Percentiles rank a stretch among this genome's conserved stretches.
Evolutionary conservation across 78 protist genomes (phyloP).

Genomic region (Isochrysis galbana): DNA sequence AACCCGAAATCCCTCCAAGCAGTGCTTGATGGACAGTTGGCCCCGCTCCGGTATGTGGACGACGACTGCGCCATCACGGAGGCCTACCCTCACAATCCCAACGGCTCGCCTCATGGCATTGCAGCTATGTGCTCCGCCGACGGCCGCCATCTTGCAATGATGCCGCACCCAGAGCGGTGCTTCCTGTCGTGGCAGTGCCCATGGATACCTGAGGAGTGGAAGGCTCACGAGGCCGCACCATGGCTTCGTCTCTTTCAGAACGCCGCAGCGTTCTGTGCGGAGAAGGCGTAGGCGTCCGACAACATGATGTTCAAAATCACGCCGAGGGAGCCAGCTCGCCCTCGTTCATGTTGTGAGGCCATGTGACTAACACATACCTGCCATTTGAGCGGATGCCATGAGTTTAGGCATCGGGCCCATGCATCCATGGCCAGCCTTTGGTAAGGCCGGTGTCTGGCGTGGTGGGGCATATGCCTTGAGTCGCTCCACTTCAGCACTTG

Average conservation of each 20-base stretch:
- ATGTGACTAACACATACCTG: too few relatives aligned
- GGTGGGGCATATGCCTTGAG: too few relatives aligned
- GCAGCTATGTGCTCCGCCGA: conserved; percentile 76
- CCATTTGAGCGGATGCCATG: too few relatives aligned
- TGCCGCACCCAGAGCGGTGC: conserved; percentile 93
- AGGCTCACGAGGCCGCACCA: background rate
- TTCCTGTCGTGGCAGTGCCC: conserved; percentile 55
- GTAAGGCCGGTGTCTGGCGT: too few relatives aligned
- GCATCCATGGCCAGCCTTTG: too few relatives aligned
- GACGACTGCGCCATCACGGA: conserved; percentile 65
- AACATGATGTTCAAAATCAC: too few relatives aligned
- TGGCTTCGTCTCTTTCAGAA: conserved; percentile 46
- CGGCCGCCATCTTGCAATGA: conserved; percentile 87
- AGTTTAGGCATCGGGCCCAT: too few relatives aligned
- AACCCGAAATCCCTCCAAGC: too few relatives aligned
- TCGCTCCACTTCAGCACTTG: too few relatives aligned
- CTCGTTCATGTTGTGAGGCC: too few relatives aligned
- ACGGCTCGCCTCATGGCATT: conserved; percentile 86
- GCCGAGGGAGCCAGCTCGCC: too few relatives aligned
- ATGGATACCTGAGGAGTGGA: background rate
- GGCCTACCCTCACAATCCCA: conserved; percentile 88
- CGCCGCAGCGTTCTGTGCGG: background rate
- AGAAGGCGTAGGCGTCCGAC: background rate
- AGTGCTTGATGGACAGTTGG: background rate
- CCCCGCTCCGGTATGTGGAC: conserved; percentile 84